Conservation (phyloP, 306 rosid species). For the Psophocarpus tetragonolobus region DNA sequence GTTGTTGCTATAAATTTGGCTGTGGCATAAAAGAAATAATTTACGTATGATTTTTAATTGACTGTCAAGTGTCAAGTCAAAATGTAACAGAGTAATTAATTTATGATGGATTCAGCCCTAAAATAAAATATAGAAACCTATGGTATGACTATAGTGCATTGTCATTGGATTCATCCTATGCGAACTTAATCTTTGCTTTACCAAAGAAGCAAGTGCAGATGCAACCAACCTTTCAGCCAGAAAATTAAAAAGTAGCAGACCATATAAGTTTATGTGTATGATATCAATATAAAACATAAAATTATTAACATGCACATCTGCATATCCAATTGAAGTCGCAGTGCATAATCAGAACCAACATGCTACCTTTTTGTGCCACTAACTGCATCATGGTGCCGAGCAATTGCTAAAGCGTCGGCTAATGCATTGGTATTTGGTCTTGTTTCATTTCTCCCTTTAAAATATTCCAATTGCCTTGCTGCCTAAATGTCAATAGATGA, state of each 20-base stretch:
- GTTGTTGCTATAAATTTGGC: not conserved
- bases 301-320: constrained; percentile 44
- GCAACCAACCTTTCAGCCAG: constrained; percentile 75
- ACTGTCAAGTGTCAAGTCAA: not conserved
- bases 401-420: constrained; percentile 85
- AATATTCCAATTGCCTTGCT: constrained; percentile 80
- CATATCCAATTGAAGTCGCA: constrained; percentile 57
- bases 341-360: constrained; percentile 84
- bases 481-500: constrained; percentile 53
- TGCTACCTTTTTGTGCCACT: constrained; percentile 88
- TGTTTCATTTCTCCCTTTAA: constrained; percentile 56
- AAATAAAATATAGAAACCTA: constrained; percentile 11
- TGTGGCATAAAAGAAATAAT: not conserved
- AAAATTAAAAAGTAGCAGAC: constrained; percentile 25
- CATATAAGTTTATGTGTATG: constrained; percentile 27
- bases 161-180: constrained; percentile 33
- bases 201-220: constrained; percentile 69
- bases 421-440: constrained; percentile 67
- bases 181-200: constrained; percentile 43
- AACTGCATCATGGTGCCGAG: constrained; percentile 95
- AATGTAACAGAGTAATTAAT: not conserved
- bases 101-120: not conserved
- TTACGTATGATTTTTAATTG: not conserved
- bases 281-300: constrained; percentile 23
- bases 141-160: constrained; percentile 32